These are phyloP conservation scores for Hibiscus mutabilis DNA, from an alignment of 345 rosid genomes.

Conservation along the genomic window DNA sequence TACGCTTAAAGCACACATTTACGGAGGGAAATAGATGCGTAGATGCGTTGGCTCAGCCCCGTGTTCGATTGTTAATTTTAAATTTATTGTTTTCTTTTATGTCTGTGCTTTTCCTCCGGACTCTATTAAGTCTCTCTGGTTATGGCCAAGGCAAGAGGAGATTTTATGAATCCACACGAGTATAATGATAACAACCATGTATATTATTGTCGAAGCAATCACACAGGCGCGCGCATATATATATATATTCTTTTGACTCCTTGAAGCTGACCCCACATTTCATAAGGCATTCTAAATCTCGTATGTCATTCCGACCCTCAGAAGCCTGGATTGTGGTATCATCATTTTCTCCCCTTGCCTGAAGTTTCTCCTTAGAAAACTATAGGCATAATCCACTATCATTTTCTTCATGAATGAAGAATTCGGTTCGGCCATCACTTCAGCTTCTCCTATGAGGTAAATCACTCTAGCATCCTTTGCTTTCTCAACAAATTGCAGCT, in stretches of 20 bases:
- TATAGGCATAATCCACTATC: conserved; percentile 42
- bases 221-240: too few species aligned
- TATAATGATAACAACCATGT: background rate
- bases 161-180: too few species aligned
- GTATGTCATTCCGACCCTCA: conserved; percentile 78
- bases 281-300: conserved; percentile 35
- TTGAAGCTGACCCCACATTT: too few species aligned
- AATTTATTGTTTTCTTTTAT: too few species aligned
- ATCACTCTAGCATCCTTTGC: conserved; percentile 60
- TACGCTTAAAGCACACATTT: background rate
- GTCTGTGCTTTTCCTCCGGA: too few species aligned
- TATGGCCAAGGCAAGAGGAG: too few species aligned
- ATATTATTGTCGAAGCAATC: background rate
- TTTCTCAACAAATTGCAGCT: conserved; percentile 45
- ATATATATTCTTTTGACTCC: background rate
- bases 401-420: conserved; percentile 61
- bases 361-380: conserved; percentile 59
- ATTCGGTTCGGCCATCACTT: conserved; percentile 38
- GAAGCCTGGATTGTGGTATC: conserved; percentile 53
- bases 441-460: conserved; percentile 63
- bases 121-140: too few species aligned
- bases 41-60: too few species aligned
- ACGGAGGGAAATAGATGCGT: too few species aligned
- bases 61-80: too few species aligned
- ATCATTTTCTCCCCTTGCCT: conserved; percentile 52